phyloP scores from a whole-genome alignment of 2,329 filamentous ascomycete species.

The Exophiala sp. region DNA sequence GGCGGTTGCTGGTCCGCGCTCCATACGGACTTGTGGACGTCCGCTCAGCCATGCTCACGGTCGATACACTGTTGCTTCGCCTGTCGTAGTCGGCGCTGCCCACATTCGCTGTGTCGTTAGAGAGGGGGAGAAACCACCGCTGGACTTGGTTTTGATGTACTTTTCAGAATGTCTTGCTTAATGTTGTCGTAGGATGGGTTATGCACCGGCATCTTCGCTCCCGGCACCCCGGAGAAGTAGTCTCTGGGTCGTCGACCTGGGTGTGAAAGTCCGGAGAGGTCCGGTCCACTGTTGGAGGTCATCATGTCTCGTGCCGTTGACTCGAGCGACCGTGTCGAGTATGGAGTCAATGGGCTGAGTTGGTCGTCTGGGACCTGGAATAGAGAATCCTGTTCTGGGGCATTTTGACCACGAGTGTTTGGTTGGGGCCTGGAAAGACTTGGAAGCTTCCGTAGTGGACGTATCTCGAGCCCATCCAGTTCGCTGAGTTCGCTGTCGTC shows the following conservation, averaged over 20 bases:
- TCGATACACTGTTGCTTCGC: neutral
- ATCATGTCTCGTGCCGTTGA: neutral
- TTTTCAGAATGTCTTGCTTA: neutral
- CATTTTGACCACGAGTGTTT: neutral
- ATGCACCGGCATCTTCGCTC: neutral
- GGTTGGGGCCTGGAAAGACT: neutral
- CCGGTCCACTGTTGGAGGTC: neutral
- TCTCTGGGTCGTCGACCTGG: neutral
- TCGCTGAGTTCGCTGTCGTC: constrained; percentile 7
- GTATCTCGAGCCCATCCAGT: neutral
- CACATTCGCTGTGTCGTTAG: neutral
- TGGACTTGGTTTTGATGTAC: neutral
- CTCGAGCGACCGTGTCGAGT: neutral
- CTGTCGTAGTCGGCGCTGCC: neutral
- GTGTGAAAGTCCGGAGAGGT: neutral
- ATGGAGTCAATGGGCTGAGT: neutral
- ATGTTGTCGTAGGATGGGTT: neutral
- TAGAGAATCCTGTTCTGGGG: neutral
- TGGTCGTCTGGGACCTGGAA: constrained; percentile 4
- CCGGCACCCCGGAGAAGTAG: neutral
- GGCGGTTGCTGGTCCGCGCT: neutral
- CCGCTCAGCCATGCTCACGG: neutral
- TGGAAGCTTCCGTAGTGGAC: constrained; percentile 7
- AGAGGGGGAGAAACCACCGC: neutral
- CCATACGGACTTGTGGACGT: neutral